Percentiles rank a stretch among this genome's conserved stretches.
phyloP scores from a whole-genome alignment of 2,329 filamentous ascomycete genomes.

The Daldinia sp. region DNA sequence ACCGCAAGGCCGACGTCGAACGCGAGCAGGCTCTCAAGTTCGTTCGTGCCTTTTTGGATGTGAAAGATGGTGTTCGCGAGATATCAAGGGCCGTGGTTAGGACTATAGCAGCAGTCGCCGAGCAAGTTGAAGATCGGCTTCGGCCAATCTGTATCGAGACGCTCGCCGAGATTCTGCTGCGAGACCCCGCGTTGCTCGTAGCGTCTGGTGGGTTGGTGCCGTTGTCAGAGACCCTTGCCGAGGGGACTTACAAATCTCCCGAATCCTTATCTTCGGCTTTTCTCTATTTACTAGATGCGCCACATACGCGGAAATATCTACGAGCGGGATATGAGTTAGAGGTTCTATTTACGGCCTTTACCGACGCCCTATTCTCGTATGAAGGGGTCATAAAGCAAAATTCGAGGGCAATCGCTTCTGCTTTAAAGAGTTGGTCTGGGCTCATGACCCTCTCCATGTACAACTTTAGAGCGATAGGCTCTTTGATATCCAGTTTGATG shows the following conservation, averaged over 20 bases:
- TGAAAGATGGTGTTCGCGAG: constrained; percentile 90
- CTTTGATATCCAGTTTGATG: constrained; percentile 72
- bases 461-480: constrained; percentile 83
- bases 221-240: constrained; percentile 89
- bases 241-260: constrained; percentile 90
- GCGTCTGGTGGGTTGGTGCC: constrained; percentile 85
- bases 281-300: constrained; percentile 86
- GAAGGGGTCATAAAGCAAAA: constrained; percentile 79
- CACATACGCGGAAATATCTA: constrained; percentile 81
- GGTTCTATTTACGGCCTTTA: constrained; percentile 89
- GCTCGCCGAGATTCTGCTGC: constrained; percentile 87
- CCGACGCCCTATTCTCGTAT: constrained; percentile 74
- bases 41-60: constrained; percentile 91
- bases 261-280: constrained; percentile 90
- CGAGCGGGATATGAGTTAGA: constrained; percentile 89
- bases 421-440: constrained; percentile 93
- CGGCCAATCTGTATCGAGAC: constrained; percentile 93
- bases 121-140: constrained; percentile 84
- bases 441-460: constrained; percentile 89
- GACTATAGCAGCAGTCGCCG: constrained; percentile 89
- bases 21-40: constrained; percentile 97
- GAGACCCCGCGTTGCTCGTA: constrained; percentile 82
- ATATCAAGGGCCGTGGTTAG: constrained; percentile 87
- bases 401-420: constrained; percentile 88
- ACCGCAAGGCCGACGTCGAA: constrained; percentile 96